A percentile compares a stretch with the other conserved stretches of the same genome.
Conservation (phyloP, 2,329 filamentous ascomycete species). For the Epicoccum nigrum region DNA sequence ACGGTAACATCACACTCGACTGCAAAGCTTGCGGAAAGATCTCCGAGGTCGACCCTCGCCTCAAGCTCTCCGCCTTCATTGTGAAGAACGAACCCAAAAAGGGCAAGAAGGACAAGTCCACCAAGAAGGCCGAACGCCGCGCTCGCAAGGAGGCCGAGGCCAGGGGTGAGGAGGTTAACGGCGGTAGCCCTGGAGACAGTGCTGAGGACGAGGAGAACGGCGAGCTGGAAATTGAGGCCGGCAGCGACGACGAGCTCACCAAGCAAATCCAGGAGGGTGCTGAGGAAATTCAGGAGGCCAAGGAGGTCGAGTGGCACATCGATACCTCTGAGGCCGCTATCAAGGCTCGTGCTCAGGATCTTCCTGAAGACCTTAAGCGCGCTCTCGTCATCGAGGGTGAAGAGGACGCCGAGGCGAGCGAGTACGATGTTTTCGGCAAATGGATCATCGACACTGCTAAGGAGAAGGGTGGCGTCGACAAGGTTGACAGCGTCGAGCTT, state of each 20-base stretch:
- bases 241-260: conserved; percentile 90
- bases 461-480: conserved; percentile 73
- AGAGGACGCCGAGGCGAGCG: conserved; percentile 79
- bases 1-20: conserved; percentile 88
- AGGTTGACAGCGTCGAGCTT: conserved; percentile 86
- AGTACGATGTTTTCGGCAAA: conserved; percentile 89
- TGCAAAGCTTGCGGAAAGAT: conserved; percentile 99
- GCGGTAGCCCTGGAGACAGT: conserved; percentile 69
- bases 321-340: conserved; percentile 96
- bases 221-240: conserved; percentile 70
- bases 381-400: conserved; percentile 84
- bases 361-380: conserved; percentile 94
- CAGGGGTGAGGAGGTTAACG: conserved; percentile 62
- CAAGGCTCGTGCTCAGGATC: conserved; percentile 88
- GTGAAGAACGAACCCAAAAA: conserved; percentile 95
- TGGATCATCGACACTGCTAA: conserved; percentile 84
- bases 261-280: conserved; percentile 73
- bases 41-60: conserved; percentile 85
- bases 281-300: conserved; percentile 76
- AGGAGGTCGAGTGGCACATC: conserved; percentile 93
- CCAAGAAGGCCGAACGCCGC: conserved; percentile 84
- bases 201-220: conserved; percentile 70
- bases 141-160: conserved; percentile 76
- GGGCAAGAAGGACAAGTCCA: conserved; percentile 94
- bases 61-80: conserved; percentile 97